phyloP scores from a whole-genome alignment of 495 filamentous ascomycete species.

The Bathelium albidoporum region DNA sequence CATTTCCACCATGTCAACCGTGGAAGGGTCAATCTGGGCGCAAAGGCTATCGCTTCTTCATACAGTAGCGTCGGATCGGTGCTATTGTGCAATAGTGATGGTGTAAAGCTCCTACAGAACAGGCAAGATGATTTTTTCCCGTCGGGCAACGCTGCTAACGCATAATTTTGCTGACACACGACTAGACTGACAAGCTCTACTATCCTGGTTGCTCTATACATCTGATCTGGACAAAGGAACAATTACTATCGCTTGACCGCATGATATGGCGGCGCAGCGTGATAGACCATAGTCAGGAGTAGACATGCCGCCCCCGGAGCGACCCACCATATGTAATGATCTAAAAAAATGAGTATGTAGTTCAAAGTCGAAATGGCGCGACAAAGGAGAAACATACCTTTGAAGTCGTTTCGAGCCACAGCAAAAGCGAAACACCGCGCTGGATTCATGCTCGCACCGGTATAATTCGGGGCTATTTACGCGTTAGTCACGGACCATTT shows the following conservation, averaged over 20 bases:
- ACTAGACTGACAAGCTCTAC: too few relatives aligned
- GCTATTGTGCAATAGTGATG: too few relatives aligned
- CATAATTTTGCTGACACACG: too few relatives aligned
- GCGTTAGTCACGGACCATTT: background rate
- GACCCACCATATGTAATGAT: constrained; percentile 1
- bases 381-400: background rate
- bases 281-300: background rate
- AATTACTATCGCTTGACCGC: background rate
- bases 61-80: too few relatives aligned
- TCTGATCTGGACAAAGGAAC: too few relatives aligned
- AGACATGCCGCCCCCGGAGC: background rate
- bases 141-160: too few relatives aligned
- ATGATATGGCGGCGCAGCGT: background rate
- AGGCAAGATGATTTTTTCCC: too few relatives aligned
- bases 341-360: background rate
- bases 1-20: background rate
- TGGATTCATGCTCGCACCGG: background rate
- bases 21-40: too few relatives aligned
- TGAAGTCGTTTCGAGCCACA: background rate
- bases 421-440: background rate
- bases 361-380: background rate
- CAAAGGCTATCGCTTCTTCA: too few relatives aligned
- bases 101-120: too few relatives aligned
- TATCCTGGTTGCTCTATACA: too few relatives aligned
- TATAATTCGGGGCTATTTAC: background rate